These are phyloP conservation scores for Articulospora tetracladia DNA, from an alignment of 495 filamentous ascomycete genomes.

Conservation along the genomic window DNA sequence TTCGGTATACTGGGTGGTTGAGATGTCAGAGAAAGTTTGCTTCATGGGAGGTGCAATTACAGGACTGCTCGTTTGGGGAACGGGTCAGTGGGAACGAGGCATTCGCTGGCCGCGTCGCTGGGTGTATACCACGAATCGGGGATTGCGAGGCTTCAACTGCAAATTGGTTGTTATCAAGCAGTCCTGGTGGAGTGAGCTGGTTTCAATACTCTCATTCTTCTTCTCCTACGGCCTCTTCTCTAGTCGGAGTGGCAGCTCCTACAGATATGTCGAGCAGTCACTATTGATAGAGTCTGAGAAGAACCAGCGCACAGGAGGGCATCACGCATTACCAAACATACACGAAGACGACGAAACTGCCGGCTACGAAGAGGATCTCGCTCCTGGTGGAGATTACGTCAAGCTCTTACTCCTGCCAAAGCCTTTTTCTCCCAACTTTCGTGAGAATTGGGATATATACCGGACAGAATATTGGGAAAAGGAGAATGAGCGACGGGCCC, in stretches of 20 bases:
- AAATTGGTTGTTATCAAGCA: slow-evolving; percentile 88
- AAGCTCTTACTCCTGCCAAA: slow-evolving; percentile 90
- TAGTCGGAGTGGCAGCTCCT: slow-evolving; percentile 56
- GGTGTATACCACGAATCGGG: slow-evolving; percentile 83
- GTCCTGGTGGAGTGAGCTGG: slow-evolving; percentile 74
- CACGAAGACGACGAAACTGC: slow-evolving; percentile 22
- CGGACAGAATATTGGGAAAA: slow-evolving; percentile 93
- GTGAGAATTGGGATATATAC: slow-evolving; percentile 97
- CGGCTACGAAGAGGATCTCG: slow-evolving; percentile 79
- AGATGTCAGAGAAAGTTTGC: slow-evolving; percentile 80
- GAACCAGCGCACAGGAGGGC: slow-evolving; percentile 22
- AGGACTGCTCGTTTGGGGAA: slow-evolving; percentile 80
- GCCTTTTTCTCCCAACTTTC: slow-evolving; percentile 88
- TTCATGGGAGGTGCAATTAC: slow-evolving; percentile 85
- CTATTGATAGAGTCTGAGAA: slow-evolving; percentile 47
- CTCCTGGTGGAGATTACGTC: slow-evolving; percentile 84
- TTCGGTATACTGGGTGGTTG: slow-evolving; percentile 92
- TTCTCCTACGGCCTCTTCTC: slow-evolving; percentile 72
- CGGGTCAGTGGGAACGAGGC: slow-evolving; percentile 91
- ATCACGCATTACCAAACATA: slow-evolving; percentile 25
- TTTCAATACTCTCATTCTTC: slow-evolving; percentile 66
- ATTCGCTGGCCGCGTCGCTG: slow-evolving; percentile 92
- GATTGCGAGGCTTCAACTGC: slow-evolving; percentile 86
- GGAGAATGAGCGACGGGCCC: slow-evolving; percentile 83
- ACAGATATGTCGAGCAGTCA: slow-evolving; percentile 60